Evolutionary conservation across 2,329 filamentous ascomycete genomes (phyloP).

Genomic region (Trichophyton schoenleinii): DNA sequence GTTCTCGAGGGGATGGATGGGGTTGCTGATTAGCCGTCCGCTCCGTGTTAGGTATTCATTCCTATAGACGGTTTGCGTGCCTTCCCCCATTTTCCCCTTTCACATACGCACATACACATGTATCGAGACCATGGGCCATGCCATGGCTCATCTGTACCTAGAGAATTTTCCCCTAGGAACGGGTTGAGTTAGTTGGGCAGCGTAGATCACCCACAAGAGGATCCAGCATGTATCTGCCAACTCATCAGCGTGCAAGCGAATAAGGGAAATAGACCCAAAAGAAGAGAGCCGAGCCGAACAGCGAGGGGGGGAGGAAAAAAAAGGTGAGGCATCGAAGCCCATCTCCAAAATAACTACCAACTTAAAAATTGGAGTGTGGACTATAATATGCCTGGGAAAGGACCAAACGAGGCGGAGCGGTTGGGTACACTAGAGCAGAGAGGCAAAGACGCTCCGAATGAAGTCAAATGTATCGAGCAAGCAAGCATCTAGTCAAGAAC

Average conservation of each 20-base stretch:
- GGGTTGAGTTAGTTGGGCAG: conserved; percentile 13
- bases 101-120: neutral
- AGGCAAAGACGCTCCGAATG: neutral
- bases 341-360: conserved; percentile 1
- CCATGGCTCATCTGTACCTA: neutral
- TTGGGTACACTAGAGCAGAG: neutral
- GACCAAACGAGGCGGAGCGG: conserved; percentile 1
- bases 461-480: neutral
- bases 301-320: conserved; percentile 8
- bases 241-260: conserved; percentile 13
- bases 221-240: conserved; percentile 21
- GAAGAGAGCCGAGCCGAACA: conserved; percentile 13
- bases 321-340: conserved; percentile 15
- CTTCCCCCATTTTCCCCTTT: neutral
- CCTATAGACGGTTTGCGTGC: neutral
- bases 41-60: neutral
- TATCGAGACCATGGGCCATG: neutral
- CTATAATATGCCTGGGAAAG: neutral
- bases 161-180: neutral
- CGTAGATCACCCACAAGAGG: conserved; percentile 26
- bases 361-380: neutral
- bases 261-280: conserved; percentile 9
- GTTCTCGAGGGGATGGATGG: neutral
- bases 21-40: neutral
- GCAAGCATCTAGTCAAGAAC: neutral